A percentile compares a stretch with the other conserved stretches of the same genome.
phyloP scores from a whole-genome alignment of 352 stramenopile species.

The Paralagenidium karlingii region DNA sequence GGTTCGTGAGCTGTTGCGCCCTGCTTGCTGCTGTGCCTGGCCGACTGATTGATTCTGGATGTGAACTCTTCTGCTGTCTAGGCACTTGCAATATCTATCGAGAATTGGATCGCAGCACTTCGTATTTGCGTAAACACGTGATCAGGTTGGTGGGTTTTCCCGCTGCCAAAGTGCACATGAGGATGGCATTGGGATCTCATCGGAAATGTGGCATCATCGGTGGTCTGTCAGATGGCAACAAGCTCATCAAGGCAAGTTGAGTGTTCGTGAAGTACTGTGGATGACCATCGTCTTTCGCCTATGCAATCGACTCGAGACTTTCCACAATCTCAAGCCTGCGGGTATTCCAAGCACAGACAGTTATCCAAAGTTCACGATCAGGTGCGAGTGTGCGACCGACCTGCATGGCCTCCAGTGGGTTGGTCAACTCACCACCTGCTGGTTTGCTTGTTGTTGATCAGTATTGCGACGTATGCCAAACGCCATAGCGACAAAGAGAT shows the following conservation, averaged over 20 bases:
- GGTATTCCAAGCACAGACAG: constrained; percentile 62
- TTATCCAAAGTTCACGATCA: constrained; percentile 54
- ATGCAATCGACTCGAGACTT: constrained; percentile 75
- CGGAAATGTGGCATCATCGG: too few species aligned
- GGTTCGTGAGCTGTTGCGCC: constrained; percentile 17
- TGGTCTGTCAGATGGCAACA: too few species aligned
- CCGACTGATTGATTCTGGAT: neutral
- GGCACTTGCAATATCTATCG: constrained; percentile 79
- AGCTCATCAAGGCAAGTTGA: too few species aligned
- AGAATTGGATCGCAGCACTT: constrained; percentile 66
- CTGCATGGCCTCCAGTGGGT: too few species aligned
- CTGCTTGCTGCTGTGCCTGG: constrained; percentile 1
- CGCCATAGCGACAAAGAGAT: constrained; percentile 20
- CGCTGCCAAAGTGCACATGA: neutral
- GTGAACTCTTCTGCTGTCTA: constrained; percentile 1
- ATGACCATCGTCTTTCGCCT: constrained; percentile 70
- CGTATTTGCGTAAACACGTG: constrained; percentile 69
- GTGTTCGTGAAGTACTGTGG: constrained; percentile 71
- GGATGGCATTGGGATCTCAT: too few species aligned
- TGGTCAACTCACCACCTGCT: too few species aligned
- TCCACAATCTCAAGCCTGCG: constrained; percentile 47
- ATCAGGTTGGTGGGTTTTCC: constrained; percentile 17
- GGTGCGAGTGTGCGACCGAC: constrained; percentile 7
- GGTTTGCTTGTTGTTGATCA: constrained; percentile 3
- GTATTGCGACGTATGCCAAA: constrained; percentile 37